Conservation (phyloP, 164 flowering plant species). For the Berberis thunbergii region DNA sequence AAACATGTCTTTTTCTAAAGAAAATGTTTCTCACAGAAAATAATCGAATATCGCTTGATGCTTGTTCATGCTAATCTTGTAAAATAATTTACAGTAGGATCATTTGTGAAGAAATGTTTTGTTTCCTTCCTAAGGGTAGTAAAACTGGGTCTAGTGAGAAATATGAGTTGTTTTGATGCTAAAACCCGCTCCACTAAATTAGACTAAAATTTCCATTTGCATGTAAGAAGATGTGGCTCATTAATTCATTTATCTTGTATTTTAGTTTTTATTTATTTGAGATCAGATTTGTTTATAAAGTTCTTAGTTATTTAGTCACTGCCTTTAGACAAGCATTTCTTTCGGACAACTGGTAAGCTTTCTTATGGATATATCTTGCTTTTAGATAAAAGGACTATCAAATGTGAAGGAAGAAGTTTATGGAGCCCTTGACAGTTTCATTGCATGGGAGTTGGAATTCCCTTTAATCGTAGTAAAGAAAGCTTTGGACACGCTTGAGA, state of each 20-base stretch:
- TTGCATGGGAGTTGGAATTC: conserved; percentile 96
- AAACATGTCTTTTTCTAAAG: no score
- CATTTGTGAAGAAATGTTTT: neutral
- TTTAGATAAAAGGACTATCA: conserved; percentile 69
- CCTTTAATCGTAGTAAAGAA: conserved; percentile 84
- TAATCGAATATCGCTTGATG: neutral
- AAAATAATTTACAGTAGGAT: neutral
- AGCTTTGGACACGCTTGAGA: conserved; percentile 68
- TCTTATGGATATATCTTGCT: neutral
- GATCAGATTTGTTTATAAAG: neutral
- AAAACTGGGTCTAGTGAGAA: neutral
- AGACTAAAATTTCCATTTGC: neutral
- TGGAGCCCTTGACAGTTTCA: conserved; percentile 93
- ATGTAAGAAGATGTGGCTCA: neutral
- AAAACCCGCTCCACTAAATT: neutral
- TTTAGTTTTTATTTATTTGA: no score
- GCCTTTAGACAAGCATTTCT: neutral
- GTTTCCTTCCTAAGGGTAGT: neutral
- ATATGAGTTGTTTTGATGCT: neutral
- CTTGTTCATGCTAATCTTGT: neutral
- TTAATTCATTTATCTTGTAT: neutral
- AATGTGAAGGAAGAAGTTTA: conserved; percentile 96
- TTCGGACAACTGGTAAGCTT: neutral
- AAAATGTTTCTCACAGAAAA: no score
- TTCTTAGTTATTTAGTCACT: neutral